phyloP scores from a whole-genome alignment of 306 rosid genomes.

The Hippophae tibetana region DNA sequence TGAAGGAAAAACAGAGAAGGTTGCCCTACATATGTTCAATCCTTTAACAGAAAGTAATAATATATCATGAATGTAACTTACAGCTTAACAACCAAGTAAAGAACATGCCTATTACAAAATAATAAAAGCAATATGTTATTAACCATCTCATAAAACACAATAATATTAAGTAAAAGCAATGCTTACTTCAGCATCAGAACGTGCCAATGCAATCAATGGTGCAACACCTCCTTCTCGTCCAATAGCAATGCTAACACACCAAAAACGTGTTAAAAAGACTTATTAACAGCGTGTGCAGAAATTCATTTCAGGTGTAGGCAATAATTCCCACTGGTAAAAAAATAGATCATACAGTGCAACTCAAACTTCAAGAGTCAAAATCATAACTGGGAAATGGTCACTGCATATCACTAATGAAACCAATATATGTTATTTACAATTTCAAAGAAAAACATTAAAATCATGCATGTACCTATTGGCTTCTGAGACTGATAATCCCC shows the following conservation, averaged over 20 bases:
- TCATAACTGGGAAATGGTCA: not conserved
- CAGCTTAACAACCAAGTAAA: not conserved
- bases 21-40: too few species aligned
- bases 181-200: conserved; percentile 84
- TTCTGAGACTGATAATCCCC: conserved; percentile 99
- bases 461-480: conserved; percentile 67
- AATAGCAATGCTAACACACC: conserved; percentile 72
- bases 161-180: conserved; percentile 19
- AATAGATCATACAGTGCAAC: not conserved
- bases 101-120: not conserved
- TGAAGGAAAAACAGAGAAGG: too few species aligned
- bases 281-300: conserved; percentile 1
- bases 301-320: not conserved
- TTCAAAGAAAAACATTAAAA: not conserved
- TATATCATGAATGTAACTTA: too few species aligned
- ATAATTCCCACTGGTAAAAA: not conserved
- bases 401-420: not conserved
- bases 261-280: conserved; percentile 7
- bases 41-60: too few species aligned
- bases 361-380: not conserved
- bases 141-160: not conserved
- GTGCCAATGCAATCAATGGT: conserved; percentile 89
- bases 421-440: not conserved
- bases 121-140: not conserved
- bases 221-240: conserved; percentile 99